Evolutionary conservation across 2,329 filamentous ascomycete genomes (phyloP), one percentile per base, ranked within the genome.

Genomic region (Salinomyces thailandicus): DNA sequence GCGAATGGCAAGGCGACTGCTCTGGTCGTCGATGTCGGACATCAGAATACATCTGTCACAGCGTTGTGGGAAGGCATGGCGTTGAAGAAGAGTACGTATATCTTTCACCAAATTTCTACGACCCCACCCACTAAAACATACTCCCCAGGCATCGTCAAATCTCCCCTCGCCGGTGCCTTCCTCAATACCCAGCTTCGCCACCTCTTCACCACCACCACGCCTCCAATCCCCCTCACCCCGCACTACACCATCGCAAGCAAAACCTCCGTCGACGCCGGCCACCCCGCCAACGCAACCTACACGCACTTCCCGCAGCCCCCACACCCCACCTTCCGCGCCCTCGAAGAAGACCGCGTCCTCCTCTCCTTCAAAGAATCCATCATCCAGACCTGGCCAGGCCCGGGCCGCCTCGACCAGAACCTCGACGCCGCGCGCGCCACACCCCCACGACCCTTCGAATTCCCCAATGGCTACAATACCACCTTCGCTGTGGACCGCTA

Each of bases 321-420:
- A 1, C 64, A 68, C 49, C 71, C 75, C 18, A 86, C 83, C 1
- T 96, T 87, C 72, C 78, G 81, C 41, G 68, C 71, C 13, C 79
- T 89, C 47, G 80, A 96, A 62, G 87, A 98, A 66, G 91, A 96
- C 60, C 83, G 89, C 36, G 80, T 94, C 28, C 67, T 98, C 39
- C 86, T 85, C 24, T 86, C 95, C 59, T 98, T 93, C 74, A 98
- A 98, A 66, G 93, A 98, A 64, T 93, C 83, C 13, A 85, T 95
- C 12, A 86, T 96, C 18, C 86, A 95, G 63, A 78, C 89, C 11
- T 98, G 91, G 89, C 75, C 77, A 17, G 85, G 85, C 1, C 84
- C 84, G 0, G 79, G 79, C 41, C 73, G 77, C 43, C 77, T 85
- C 51, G 57, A 60, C 14, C 62, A 66, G 4, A 93, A 89, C 57